Evolutionary conservation across 176 grass and related monocot species (phyloP), one percentile per base, ranked within the genome.

Genomic region (Pharus latifolius): DNA sequence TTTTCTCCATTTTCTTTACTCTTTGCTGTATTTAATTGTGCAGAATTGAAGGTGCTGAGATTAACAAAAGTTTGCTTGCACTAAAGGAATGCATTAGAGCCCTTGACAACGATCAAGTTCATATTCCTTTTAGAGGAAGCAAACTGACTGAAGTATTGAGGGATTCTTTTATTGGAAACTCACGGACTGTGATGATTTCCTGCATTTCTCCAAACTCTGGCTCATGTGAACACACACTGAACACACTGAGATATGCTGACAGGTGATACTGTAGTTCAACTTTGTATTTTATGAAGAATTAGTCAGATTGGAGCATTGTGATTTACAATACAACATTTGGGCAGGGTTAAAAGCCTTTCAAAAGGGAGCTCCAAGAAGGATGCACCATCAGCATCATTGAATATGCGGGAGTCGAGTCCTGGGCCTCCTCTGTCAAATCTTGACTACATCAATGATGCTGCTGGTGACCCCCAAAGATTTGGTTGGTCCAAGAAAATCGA

Each of bases 291-390:
- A 48, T 50, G 17, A 37, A 35, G 19, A 67, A 49, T 16, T 28
- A 49, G 19, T 27, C 30, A 30, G 6, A 30, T 61, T 45, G 53
- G 35, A 49, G 6, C 46, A 31, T 41, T 37, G 19, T 29, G 18
- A 66, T 38, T 31, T 49, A 20, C 16, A 26, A 41, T 43, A 45
- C 7, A 31, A 47, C 5, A 23, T 16, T 71, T 19, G 16, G 9
- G 72, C 65, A 81, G 84, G 60, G 84, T 87, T 52, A 87, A 87
- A 72, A 81, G 84, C 52, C 78, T 87, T 65, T 87, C 84, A 6
- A 87, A 81, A 60, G 77, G 78, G 17, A 65, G 65, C 65, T 72
- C 57, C 50, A 87, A 81, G 65, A 87, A 77, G 78, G 84, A 87
- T 76, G 19, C 76, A 14, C 76, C 30, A 49, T 51, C 65, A 20